Evolutionary conservation across 225 moss, liverwort and hornwort genomes (phyloP).

Genomic region (Polytrichum formosum): DNA sequence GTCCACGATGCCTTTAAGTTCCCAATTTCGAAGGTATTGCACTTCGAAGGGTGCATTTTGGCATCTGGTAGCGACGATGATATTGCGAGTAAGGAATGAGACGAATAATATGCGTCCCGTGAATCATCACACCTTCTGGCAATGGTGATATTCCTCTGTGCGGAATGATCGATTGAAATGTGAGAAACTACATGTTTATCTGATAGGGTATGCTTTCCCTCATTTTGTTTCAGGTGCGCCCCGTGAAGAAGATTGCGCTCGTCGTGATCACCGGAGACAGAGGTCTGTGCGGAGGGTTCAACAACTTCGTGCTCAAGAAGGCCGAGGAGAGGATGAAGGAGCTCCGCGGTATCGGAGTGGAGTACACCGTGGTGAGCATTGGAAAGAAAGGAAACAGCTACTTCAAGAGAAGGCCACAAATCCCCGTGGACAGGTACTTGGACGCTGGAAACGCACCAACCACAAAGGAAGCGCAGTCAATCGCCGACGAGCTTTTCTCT

Average conservation of each 20-base stretch:
- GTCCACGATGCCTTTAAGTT: too few species aligned
- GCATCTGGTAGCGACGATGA: too few species aligned
- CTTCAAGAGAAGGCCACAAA: slow-evolving; percentile 68
- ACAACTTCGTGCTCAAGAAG: slow-evolving; percentile 76
- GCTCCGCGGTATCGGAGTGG: slow-evolving; percentile 51
- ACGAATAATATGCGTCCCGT: too few species aligned
- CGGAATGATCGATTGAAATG: neutral
- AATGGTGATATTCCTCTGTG: too few species aligned
- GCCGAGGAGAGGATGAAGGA: slow-evolving; percentile 69
- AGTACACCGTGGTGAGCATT: slow-evolving; percentile 61
- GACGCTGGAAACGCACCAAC: slow-evolving; percentile 67
- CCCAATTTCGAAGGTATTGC: too few species aligned
- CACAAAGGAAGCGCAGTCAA: slow-evolving; percentile 81
- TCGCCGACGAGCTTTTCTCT: slow-evolving; percentile 80
- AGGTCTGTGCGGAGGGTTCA: slow-evolving; percentile 79
- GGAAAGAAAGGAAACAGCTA: slow-evolving; percentile 81
- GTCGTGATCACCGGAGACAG: slow-evolving; percentile 82
- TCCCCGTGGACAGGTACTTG: slow-evolving; percentile 53
- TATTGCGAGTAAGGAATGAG: too few species aligned
- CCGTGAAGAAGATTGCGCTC: slow-evolving; percentile 65
- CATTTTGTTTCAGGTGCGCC: slow-evolving; percentile 38
- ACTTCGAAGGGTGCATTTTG: too few species aligned
- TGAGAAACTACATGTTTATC: neutral
- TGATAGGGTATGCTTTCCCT: neutral
- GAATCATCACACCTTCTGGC: too few species aligned